These are phyloP conservation scores for Paraurostyla sp. DNA, from an alignment of 73 alveolate species.

Conservation along the genomic window DNA sequence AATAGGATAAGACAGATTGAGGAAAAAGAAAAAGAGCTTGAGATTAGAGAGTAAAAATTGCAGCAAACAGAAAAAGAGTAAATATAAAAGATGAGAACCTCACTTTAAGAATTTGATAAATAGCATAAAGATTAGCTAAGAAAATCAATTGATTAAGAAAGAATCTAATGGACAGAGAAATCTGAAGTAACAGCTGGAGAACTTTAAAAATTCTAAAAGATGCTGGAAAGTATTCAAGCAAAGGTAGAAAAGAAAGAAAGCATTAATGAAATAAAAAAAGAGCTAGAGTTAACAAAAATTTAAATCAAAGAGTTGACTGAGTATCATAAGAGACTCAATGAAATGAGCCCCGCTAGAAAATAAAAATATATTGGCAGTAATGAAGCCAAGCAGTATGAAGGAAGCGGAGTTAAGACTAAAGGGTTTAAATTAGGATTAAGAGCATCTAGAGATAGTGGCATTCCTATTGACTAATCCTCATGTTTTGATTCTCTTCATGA, in stretches of 20 bases:
- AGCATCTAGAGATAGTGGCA: background rate
- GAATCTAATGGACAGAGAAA: background rate
- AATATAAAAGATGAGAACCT: background rate
- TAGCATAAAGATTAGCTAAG: background rate
- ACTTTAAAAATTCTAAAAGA: background rate
- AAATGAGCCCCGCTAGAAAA: background rate
- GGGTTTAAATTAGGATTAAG: slow-evolving; percentile 4
- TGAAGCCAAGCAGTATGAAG: background rate
- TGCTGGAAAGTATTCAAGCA: background rate
- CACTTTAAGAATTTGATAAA: background rate
- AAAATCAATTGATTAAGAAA: background rate
- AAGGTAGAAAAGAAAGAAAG: background rate
- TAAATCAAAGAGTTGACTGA: slow-evolving; percentile 5
- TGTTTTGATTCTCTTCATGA: slow-evolving; percentile 39
- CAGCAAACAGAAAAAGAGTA: background rate
- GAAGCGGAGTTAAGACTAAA: background rate
- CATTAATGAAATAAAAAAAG: background rate
- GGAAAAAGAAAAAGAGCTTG: background rate
- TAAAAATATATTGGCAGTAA: background rate
- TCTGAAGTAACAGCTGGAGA: background rate
- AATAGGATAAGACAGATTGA: slow-evolving; percentile 15
- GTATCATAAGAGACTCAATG: background rate
- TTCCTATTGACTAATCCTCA: background rate
- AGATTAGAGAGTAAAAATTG: background rate
- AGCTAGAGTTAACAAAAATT: background rate